Base-by-base conservation (phyloP, 441 rosid genomes). In the Raphanus hybrid region DNA sequence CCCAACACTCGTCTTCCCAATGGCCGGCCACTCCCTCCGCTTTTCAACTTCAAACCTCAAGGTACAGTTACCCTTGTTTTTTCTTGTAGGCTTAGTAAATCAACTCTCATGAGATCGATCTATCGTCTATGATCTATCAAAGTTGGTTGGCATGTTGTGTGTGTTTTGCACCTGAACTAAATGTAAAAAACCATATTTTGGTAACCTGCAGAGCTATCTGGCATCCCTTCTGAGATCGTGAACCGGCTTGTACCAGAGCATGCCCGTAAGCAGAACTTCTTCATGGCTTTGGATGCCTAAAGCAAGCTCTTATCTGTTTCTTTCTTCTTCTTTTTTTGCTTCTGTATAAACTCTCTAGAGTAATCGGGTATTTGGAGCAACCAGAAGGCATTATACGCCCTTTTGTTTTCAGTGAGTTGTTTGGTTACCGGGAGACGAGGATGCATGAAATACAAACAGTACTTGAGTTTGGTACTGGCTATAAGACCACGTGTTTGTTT, bases 11-110 rank as follows among this genome's bases (percentile, higher is more conserved):
- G 98, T 52, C 97, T 94, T 52, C 98, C 97, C 37, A 92, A 87
- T 71, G 97, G 97, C 64, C 97, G 98, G 41, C 98, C 98, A 37
- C 97, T 94, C 72, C 98, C 98, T 58, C 97, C 98, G 5, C 86
- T 94, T 65, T 92, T 94, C 75, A 92, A 94, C 80, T 92, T 92
- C 71, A 94, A 90, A 82, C 82, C 96, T 3, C 89, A 85, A 88
- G 98, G 98, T 80, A 65, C 73, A 59, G 52, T 59, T 75, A 23
- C 69, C 50, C 29, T 64, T 75, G n/a, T 57, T 11, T 64, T 23
- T 48, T n/a, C 16, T 2, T 15, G 59, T 15, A 15, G 59, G 59
- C 59, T 15, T 15, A 54, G 59, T 55, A 55, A 55, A 55, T 8
- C 60, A 50, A 5, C 57, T n/a, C 57, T n/a, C 57, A 50, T 50